Conservation (phyloP, 1,284 basidiomycete species). For the Tylopilus orsonianus region DNA sequence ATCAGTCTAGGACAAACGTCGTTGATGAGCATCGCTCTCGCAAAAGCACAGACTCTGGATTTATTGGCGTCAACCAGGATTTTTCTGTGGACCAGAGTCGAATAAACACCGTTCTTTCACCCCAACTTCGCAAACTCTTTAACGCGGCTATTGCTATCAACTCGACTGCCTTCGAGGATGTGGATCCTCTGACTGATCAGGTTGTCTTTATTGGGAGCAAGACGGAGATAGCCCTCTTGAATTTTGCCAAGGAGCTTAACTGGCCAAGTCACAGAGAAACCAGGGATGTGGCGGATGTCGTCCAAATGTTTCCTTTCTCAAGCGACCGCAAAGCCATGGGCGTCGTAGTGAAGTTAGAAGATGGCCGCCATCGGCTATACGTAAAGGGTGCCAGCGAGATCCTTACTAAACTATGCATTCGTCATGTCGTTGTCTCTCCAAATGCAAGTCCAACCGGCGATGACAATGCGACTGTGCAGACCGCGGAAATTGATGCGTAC, state of each 20-base stretch:
- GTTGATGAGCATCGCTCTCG: constrained; percentile 49
- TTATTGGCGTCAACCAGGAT: constrained; percentile 56
- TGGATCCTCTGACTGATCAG: constrained; percentile 63
- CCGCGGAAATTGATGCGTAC: constrained; percentile 58
- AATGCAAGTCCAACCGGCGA: constrained; percentile 33
- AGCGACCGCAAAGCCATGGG: constrained; percentile 97
- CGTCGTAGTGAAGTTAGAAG: constrained; percentile 70
- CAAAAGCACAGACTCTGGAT: constrained; percentile 31
- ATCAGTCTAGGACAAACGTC: constrained; percentile 74
- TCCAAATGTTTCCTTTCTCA: constrained; percentile 95
- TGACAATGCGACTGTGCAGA: constrained; percentile 49
- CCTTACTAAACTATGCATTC: constrained; percentile 72
- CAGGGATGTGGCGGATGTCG: constrained; percentile 66
- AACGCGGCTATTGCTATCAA: constrained; percentile 91
- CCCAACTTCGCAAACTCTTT: constrained; percentile 66
- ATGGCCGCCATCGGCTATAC: constrained; percentile 71
- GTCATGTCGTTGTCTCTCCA: constrained; percentile 68
- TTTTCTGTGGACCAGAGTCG: constrained; percentile 83
- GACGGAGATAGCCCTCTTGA: constrained; percentile 92
- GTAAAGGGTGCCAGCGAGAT: constrained; percentile 96
- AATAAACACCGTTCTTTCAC: constrained; percentile 65
- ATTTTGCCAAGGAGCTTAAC: constrained; percentile 83
- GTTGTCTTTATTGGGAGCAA: constrained; percentile 88
- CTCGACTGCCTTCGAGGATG: constrained; percentile 94
- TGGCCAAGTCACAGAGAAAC: constrained; percentile 80